Conservation (phyloP, 768 basidiomycete species). For the Boletellus emodensis region DNA sequence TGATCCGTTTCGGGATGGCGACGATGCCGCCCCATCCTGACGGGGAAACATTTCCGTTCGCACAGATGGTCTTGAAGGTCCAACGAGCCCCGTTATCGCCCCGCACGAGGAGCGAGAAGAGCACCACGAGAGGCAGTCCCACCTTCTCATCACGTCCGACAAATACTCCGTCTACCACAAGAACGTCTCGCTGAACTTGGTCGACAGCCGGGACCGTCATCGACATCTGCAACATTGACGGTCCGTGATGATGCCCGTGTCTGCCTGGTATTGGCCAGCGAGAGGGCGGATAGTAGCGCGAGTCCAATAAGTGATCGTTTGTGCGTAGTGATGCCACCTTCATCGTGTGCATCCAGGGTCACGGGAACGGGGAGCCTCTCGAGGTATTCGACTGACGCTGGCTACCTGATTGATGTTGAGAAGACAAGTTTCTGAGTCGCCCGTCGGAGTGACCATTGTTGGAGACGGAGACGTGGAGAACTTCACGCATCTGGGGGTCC, state of each 20-base stretch:
- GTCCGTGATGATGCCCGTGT: slow-evolving; percentile 9
- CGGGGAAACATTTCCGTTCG: slow-evolving; percentile 1
- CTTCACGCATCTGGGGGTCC: no score
- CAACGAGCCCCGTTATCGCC: not conserved
- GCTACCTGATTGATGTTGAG: no score
- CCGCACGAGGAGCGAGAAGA: slow-evolving; percentile 36
- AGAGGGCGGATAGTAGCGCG: slow-evolving; percentile 51
- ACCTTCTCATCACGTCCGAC: slow-evolving; percentile 92
- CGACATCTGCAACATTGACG: slow-evolving; percentile 71
- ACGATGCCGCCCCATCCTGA: no score
- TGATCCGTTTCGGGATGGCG: slow-evolving; percentile 44
- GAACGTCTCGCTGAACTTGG: slow-evolving; percentile 81
- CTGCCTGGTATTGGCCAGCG: slow-evolving; percentile 5
- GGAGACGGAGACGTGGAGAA: no score
- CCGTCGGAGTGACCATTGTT: no score
- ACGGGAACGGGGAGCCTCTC: slow-evolving; percentile 91
- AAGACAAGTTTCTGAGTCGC: no score
- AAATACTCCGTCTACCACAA: slow-evolving; percentile 94
- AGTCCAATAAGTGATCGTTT: slow-evolving; percentile 62
- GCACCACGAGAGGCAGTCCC: slow-evolving; percentile 91
- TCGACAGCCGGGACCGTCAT: slow-evolving; percentile 60
- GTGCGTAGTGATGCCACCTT: slow-evolving; percentile 36
- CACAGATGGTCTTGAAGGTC: no score
- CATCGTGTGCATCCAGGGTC: slow-evolving; percentile 82
- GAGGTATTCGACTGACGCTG: slow-evolving; percentile 54